Evolutionary conservation across 129 eudicot genomes (phyloP).

Genomic region (Flaveria linearis): DNA sequence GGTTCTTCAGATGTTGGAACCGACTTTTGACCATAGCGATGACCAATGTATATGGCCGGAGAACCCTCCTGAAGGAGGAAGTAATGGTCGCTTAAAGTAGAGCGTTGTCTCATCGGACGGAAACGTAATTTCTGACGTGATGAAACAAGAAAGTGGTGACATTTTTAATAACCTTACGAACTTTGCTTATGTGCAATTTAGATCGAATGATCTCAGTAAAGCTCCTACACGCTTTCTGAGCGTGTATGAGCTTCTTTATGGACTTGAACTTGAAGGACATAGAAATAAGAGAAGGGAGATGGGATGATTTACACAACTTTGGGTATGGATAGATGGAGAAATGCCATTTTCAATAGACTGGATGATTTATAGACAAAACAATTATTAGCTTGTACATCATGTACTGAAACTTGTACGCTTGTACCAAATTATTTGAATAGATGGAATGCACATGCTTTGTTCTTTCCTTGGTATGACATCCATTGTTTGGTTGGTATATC

Average conservation of each 20-base stretch:
- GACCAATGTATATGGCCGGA: conserved; percentile 45
- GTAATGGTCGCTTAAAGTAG: conserved; percentile 22
- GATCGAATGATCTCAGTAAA: conserved; percentile 38
- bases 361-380: conserved; percentile 22
- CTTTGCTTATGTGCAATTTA: conserved; percentile 22
- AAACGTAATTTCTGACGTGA: conserved; percentile 1
- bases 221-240: conserved; percentile 55
- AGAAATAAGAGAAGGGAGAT: conserved; percentile 2
- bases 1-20: background rate
- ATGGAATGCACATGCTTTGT: conserved; percentile 24
- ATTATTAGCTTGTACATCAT: conserved; percentile 11
- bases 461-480: conserved; percentile 24
- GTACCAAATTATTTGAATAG: conserved; percentile 13
- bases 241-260: conserved; percentile 51
- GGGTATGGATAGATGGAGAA: conserved; percentile 2
- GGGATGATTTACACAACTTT: conserved; percentile 12
- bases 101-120: conserved; percentile 21
- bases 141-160: conserved; percentile 21
- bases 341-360: conserved; percentile 11
- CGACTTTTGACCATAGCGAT: conserved; percentile 37
- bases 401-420: conserved; percentile 9
- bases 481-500: conserved; percentile 12
- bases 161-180: conserved; percentile 32
- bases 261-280: conserved; percentile 47
- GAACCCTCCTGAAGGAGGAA: conserved; percentile 30